Evolutionary conservation across 352 stramenopile species (phyloP), one percentile per base, ranked within the genome.

Genomic region (Phytophthora lateralis): DNA sequence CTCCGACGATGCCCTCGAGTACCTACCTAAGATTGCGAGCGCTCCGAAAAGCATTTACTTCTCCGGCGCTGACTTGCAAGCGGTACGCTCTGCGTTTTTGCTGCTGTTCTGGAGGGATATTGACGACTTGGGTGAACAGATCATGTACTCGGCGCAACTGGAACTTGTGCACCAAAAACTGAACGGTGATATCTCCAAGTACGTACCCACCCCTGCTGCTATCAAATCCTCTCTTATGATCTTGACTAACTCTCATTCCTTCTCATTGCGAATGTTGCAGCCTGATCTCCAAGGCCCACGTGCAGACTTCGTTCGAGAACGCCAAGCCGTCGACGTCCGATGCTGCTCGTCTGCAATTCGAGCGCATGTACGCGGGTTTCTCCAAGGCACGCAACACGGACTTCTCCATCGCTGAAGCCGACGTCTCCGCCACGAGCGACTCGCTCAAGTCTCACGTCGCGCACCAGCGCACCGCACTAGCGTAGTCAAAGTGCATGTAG

Each of bases 61-160:
- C 52, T 97, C 90, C 4, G 88, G 94, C 8, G 94, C 96, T 12
- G 96, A 98, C 72, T 78, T 98, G 21, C 94, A 98, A 67, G 94
- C 91, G 37, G 91, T 97, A 57, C 8, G 77, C 18, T 26, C n/a
- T 39, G 9, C 5, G 44, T 18, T 18, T 4, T 18, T 63, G 12
- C 2, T 44, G 21, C 3, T 34, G 37, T 26, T 50, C 3, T 53
- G 4, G 20, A 11, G 38, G 38, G 1, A 12, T 34, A 30, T 35
- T 71, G 20, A 69, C 34, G 30, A 9, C 24, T 29, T 50, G 11
- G 15, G 21, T 24, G 21, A 3, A 24, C 21, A 94, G 86, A 69
- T 95, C 63, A 86, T 98, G 80, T 97, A 97, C 70, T 96, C 93
- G n/a, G 96, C 96, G 6, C 92, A 98, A 47, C 75, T 98, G 6